Evolutionary conservation across 176 grass and related monocot species (phyloP).

Genomic region (Triticum monococcum): DNA sequence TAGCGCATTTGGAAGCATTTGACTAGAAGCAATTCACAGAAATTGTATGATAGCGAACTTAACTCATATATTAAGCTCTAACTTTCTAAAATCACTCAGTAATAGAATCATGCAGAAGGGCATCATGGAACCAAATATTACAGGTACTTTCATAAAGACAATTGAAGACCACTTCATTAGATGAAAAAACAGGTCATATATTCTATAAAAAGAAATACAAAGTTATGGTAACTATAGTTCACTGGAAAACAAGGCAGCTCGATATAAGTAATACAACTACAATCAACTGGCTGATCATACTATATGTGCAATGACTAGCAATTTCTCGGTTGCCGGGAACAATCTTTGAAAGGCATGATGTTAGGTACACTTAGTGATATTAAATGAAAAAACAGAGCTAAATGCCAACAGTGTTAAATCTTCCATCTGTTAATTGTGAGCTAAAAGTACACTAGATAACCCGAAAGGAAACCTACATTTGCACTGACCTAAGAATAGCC

Average conservation of each 20-base stretch:
- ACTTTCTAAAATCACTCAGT: conserved; percentile 1
- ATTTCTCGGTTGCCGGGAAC: background rate
- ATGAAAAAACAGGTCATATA: background rate
- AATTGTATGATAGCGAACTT: background rate
- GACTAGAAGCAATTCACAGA: background rate
- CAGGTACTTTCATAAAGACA: background rate
- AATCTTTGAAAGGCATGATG: background rate
- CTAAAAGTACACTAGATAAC: background rate
- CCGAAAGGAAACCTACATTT: background rate
- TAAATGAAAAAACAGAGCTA: background rate
- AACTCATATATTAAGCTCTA: background rate
- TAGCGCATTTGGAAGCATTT: background rate
- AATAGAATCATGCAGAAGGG: background rate
- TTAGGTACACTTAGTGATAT: background rate
- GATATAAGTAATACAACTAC: background rate
- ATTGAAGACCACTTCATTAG: background rate
- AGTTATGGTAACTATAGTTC: background rate
- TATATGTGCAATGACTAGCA: background rate
- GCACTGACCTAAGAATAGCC: too few species aligned
- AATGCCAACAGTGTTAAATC: background rate
- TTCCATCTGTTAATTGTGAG: background rate
- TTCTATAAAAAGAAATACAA: background rate
- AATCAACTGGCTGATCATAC: background rate
- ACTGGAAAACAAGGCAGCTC: background rate
- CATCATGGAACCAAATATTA: background rate